Percentiles rank a stretch among this genome's conserved stretches.
Conservation (phyloP, 352 stramenopile genomes). For the Globisporangium nodosum region DNA sequence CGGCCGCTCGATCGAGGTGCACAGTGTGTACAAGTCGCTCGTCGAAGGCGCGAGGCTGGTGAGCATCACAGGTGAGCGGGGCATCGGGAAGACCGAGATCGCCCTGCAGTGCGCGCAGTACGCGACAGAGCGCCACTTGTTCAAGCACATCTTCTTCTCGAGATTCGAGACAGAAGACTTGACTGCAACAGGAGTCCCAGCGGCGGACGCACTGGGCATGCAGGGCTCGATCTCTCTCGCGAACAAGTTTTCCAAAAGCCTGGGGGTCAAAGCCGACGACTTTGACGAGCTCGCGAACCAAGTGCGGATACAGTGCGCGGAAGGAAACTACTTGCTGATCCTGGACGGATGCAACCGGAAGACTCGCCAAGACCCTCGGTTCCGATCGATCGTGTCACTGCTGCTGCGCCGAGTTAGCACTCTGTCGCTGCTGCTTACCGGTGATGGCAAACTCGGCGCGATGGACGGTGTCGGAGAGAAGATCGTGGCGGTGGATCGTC, state of each 20-base stretch:
- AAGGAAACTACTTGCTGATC: conserved; percentile 51
- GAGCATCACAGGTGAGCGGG: conserved; percentile 63
- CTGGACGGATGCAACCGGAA: conserved; percentile 69
- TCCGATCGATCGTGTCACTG: conserved; percentile 38
- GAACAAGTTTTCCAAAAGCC: conserved; percentile 31
- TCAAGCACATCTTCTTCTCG: conserved; percentile 71
- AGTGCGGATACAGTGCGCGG: conserved; percentile 39
- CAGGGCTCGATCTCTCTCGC: conserved; percentile 12
- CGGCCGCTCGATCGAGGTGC: conserved; percentile 71
- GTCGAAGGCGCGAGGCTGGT: conserved; percentile 72
- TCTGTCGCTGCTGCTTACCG: conserved; percentile 57
- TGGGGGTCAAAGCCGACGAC: conserved; percentile 19
- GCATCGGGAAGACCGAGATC: conserved; percentile 80
- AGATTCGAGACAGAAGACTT: conserved; percentile 30
- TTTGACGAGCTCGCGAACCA: conserved; percentile 45
- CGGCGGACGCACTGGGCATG: background rate
- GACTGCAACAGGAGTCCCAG: background rate
- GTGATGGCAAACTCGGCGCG: conserved; percentile 63
- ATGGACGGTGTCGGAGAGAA: conserved; percentile 81
- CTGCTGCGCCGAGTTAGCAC: conserved; percentile 63
- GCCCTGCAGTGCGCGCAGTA: conserved; percentile 75
- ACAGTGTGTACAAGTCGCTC: conserved; percentile 71
- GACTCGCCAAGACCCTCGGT: conserved; percentile 34
- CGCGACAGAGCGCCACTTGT: conserved; percentile 62
- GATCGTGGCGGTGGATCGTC: conserved; percentile 56